Conservation (phyloP, 2,329 filamentous ascomycete species). For the Chaetomiaceae sp. region DNA sequence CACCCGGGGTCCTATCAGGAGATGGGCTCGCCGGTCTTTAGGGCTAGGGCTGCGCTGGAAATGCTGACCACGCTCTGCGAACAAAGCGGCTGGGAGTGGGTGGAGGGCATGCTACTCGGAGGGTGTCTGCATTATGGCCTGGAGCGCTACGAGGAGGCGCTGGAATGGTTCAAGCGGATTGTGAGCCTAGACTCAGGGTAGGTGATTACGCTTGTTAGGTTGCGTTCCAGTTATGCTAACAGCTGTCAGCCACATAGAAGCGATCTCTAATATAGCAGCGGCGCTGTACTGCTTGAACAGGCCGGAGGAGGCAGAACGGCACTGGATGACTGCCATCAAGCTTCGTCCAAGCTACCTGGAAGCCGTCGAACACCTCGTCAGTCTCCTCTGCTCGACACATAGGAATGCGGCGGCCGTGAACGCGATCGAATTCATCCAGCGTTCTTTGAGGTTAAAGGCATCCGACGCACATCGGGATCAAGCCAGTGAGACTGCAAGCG, state of each 20-base stretch:
- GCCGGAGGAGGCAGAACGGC: conserved; percentile 75
- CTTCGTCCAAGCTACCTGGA: conserved; percentile 86
- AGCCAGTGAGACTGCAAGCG: conserved; percentile 27
- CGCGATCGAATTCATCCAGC: conserved; percentile 82
- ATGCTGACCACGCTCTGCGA: conserved; percentile 71
- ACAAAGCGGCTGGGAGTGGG: conserved; percentile 81
- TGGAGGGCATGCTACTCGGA: conserved; percentile 85
- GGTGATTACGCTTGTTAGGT: conserved; percentile 26
- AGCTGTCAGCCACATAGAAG: conserved; percentile 72
- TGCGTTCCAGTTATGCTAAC: conserved; percentile 8
- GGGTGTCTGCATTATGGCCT: conserved; percentile 90
- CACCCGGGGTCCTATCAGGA: conserved; percentile 21
- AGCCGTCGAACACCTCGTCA: conserved; percentile 89
- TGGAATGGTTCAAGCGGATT: conserved; percentile 69
- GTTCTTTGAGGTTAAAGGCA: conserved; percentile 52
- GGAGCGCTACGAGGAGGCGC: conserved; percentile 73
- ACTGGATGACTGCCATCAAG: conserved; percentile 82
- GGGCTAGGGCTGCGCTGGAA: conserved; percentile 64
- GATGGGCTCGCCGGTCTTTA: conserved; percentile 42
- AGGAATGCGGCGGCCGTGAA: conserved; percentile 79
- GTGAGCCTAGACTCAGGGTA: conserved; percentile 53
- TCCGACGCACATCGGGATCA: conserved; percentile 21
- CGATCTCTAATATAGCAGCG: conserved; percentile 87
- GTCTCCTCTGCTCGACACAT: conserved; percentile 76
- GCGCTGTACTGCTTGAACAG: conserved; percentile 79